phyloP scores from a whole-genome alignment of 768 basidiomycete species.

The Lactarius sp. region DNA sequence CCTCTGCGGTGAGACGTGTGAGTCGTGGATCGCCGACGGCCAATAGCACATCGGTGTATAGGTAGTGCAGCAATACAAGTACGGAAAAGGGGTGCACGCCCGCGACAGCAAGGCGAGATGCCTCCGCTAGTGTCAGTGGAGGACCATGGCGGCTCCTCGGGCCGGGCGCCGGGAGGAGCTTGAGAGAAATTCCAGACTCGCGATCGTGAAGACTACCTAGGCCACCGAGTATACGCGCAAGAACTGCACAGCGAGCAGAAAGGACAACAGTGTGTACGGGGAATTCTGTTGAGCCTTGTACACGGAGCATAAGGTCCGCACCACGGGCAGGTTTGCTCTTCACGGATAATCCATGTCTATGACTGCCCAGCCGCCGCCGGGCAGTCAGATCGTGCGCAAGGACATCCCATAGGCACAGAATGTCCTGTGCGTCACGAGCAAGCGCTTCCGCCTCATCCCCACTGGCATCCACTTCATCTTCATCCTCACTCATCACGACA shows the following conservation, averaged over 20 bases:
- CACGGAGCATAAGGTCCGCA: constrained; percentile 56
- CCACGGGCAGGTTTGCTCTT: constrained; percentile 39
- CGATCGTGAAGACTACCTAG: constrained; percentile 14
- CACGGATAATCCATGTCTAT: constrained; percentile 1
- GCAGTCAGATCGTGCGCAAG: constrained; percentile 18
- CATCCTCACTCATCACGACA: constrained; percentile 21
- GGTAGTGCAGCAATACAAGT: constrained; percentile 72
- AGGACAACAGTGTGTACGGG: constrained; percentile 67
- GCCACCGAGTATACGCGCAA: constrained; percentile 43
- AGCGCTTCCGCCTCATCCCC: constrained; percentile 27
- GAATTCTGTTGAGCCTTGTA: constrained; percentile 40
- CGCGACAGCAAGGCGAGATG: constrained; percentile 39
- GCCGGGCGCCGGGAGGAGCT: constrained; percentile 28
- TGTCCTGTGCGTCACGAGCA: constrained; percentile 34
- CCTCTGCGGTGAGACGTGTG: constrained; percentile 38
- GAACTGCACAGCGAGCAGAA: constrained; percentile 47
- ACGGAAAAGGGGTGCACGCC: constrained; percentile 61
- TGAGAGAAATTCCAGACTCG: constrained; percentile 31
- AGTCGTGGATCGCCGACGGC: constrained; percentile 83
- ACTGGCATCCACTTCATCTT: constrained; percentile 28
- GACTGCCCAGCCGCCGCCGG: background rate
- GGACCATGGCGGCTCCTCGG: constrained; percentile 6
- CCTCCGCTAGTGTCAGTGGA: constrained; percentile 12
- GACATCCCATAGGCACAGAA: constrained; percentile 29
- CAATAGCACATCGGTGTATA: constrained; percentile 84